Evolutionary conservation across 768 basidiomycete genomes (phyloP).

Genomic region (Tricholoma bakamatsutake): DNA sequence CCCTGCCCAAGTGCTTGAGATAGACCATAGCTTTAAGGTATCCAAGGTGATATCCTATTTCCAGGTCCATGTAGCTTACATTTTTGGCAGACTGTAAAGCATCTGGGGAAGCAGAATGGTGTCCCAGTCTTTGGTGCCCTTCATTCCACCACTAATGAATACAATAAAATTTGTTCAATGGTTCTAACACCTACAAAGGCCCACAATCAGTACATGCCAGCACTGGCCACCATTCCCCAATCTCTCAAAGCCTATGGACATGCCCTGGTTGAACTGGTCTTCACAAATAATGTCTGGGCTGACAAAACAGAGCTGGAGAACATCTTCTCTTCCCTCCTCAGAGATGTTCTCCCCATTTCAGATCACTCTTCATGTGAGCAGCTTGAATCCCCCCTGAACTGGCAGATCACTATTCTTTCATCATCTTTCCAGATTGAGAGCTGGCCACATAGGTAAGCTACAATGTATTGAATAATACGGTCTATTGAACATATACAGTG

Average conservation of each 20-base stretch:
- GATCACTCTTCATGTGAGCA: not conserved
- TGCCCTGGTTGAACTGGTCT: not conserved
- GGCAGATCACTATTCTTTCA: not conserved
- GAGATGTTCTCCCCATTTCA: not conserved
- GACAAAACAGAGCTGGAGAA: not conserved
- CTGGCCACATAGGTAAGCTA: too few relatives aligned
- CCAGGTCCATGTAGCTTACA: not conserved
- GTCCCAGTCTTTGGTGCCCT: conserved; percentile 17
- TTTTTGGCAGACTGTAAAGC: conserved; percentile 17
- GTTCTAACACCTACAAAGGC: too few relatives aligned
- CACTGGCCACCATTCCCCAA: not conserved
- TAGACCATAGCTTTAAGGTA: conserved; percentile 14
- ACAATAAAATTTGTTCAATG: conserved; percentile 16
- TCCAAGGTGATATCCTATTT: not conserved
- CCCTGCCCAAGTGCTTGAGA: conserved; percentile 5
- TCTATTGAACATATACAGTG: too few relatives aligned
- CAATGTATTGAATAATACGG: too few relatives aligned
- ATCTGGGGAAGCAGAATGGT: conserved; percentile 18
- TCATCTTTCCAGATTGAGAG: not conserved
- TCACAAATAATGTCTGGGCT: not conserved
- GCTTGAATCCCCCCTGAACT: not conserved
- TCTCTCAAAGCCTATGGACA: not conserved
- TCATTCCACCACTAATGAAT: conserved; percentile 20
- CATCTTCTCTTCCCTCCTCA: not conserved
- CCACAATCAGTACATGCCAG: too few relatives aligned